These are phyloP conservation scores for Phytophthora ohioensis DNA, from an alignment of 352 stramenopile species.

Conservation along the genomic window DNA sequence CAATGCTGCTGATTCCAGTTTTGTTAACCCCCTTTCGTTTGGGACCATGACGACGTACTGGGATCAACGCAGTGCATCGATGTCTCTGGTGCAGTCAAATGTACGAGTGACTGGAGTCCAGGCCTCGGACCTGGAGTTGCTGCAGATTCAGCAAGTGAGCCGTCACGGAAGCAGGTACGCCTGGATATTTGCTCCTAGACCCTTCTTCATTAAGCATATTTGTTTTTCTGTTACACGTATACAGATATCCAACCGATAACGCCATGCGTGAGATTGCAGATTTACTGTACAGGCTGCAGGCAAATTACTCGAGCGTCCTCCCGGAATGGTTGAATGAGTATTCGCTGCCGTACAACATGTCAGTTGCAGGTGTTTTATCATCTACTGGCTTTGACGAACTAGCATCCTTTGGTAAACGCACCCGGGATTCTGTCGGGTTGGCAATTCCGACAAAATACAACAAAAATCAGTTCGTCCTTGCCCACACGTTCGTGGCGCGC, in stretches of 20 bases:
- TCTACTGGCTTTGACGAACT: constrained; percentile 51
- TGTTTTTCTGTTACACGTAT: not conserved
- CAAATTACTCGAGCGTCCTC: constrained; percentile 46
- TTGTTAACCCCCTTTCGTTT: constrained; percentile 39
- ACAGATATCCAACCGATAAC: constrained; percentile 60
- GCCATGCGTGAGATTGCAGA: constrained; percentile 57
- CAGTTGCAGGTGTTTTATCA: constrained; percentile 50
- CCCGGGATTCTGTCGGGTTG: constrained; percentile 25
- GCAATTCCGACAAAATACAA: constrained; percentile 35
- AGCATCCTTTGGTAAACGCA: constrained; percentile 45
- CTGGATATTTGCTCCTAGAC: not conserved
- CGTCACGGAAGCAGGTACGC: constrained; percentile 70
- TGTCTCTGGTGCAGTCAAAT: constrained; percentile 36
- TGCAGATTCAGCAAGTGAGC: constrained; percentile 68
- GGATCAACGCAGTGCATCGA: constrained; percentile 48
- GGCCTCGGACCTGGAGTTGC: constrained; percentile 50
- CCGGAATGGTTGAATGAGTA: constrained; percentile 68
- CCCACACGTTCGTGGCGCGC: constrained; percentile 67
- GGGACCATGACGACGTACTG: constrained; percentile 70
- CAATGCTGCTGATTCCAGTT: constrained; percentile 18
- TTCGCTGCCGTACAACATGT: constrained; percentile 65
- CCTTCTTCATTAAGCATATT: not conserved
- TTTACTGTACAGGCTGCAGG: constrained; percentile 53
- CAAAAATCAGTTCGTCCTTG: constrained; percentile 49
- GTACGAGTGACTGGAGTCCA: constrained; percentile 28